These are phyloP conservation scores for Vitis cinerea DNA, from an alignment of 164 flowering plant genomes.

Conservation along the genomic window DNA sequence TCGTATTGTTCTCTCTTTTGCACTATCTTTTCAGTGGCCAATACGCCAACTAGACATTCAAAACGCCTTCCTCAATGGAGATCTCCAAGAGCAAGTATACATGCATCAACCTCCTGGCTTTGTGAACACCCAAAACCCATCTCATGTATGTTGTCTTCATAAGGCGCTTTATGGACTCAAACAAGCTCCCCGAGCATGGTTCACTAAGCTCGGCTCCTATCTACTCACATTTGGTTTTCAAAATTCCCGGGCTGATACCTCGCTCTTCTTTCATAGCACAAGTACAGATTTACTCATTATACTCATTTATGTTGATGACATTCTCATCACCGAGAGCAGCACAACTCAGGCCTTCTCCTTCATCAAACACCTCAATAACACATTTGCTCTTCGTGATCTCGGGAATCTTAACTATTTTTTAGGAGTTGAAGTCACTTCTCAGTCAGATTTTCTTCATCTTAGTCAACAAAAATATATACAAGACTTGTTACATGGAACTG, in stretches of 20 bases:
- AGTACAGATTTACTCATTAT: background rate
- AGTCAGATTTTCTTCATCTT: background rate
- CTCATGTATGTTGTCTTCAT: background rate
- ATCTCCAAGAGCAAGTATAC: background rate
- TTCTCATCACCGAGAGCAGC: too few species aligned
- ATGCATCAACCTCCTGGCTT: constrained; percentile 7
- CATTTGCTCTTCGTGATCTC: background rate
- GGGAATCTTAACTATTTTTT: background rate
- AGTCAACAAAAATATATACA: background rate
- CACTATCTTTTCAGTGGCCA: background rate
- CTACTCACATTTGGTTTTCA: background rate
- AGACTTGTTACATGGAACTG: background rate
- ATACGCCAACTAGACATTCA: constrained; percentile 4
- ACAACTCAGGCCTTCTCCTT: background rate
- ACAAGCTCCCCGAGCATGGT: constrained; percentile 16
- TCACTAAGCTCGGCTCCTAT: background rate
- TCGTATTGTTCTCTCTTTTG: background rate
- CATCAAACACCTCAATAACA: background rate
- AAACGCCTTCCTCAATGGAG: constrained; percentile 6
- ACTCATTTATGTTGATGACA: background rate
- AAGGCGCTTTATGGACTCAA: constrained; percentile 14
- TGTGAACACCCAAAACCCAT: background rate
- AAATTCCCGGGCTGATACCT: background rate
- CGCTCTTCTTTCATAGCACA: background rate
- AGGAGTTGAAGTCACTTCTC: background rate